Base-by-base conservation (phyloP, 495 filamentous ascomycete species). In the Penicilliopsis zonata region DNA sequence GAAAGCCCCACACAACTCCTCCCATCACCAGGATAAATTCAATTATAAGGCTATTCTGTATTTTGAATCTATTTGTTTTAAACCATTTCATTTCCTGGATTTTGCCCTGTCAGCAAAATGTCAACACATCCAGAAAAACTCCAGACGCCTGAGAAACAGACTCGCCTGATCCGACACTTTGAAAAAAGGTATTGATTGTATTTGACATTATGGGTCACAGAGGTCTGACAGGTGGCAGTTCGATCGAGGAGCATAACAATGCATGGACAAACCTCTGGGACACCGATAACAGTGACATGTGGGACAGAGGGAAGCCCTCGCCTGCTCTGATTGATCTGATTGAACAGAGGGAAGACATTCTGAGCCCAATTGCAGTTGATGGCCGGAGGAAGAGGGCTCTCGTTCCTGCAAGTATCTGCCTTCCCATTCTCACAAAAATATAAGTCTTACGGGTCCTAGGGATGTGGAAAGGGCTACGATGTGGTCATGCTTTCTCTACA, bases 201-300 rank as follows among this genome's bases (percentile, higher is more conserved):
- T 13, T 23, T 23, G 21, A 23, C 10, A 10, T 10, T 10, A 10
- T 23, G 21, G 6, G 21, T 23, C 10, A 6, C 26, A 10, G 13
- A 2, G 8, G 7, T 2, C 18, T 5, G 9, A 9, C 28, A 8
- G 2, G 13, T 14, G 21, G 7, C 20, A 46, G 42, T 0, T 31
- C 45, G 4, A 17, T 47, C 18, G 23, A 41, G 7, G 31, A 47
- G 18, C 46, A 57, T 13, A 37, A 27, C 5, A 29, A 37, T 0
- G 55, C 47, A n/a, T 67, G 61, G 61, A 39, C 44, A 2, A 37
- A 38, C 2, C 45, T 65, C 5, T 63, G 63, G 61, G 56, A 65
- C 17, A 29, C 35, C 1, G 39, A 43, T 2, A 37, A 56, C 9
- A 57, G 40, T 25, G 33, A 50, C 10, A 42, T 65, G 10, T 67